Conservation (phyloP, 176 grass and related monocot species). For the Secale cereale region DNA sequence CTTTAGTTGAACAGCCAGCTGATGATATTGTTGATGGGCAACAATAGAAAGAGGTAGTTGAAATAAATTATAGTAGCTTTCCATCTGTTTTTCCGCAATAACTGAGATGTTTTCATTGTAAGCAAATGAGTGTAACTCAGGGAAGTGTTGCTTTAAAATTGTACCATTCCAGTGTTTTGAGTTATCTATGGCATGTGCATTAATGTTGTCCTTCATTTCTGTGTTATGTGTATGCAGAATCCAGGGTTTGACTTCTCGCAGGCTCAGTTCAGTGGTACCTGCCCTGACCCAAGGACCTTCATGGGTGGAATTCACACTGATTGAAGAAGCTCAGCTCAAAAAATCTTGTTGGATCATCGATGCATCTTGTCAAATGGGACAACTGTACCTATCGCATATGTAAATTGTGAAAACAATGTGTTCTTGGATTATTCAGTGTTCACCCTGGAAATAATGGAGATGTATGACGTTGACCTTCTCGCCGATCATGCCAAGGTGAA, state of each 20-base stretch:
- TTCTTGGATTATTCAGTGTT: background rate
- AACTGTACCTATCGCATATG: background rate
- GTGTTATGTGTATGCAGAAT: slow-evolving; percentile 46
- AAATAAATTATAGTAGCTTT: no score
- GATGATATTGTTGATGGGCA: no score
- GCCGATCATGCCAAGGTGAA: background rate
- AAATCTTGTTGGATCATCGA: background rate
- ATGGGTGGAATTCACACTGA: slow-evolving; percentile 73
- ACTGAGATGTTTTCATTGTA: no score
- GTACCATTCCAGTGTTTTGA: no score
- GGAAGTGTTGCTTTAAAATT: no score
- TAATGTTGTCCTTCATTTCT: background rate
- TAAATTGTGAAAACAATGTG: background rate
- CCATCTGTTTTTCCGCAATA: no score
- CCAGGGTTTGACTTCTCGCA: slow-evolving; percentile 95
- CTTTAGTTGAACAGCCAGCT: no score
- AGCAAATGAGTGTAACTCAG: no score
- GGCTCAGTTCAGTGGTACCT: slow-evolving; percentile 81
- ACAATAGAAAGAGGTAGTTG: no score
- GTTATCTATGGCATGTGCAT: slow-evolving; percentile 5
- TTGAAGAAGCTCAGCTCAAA: background rate
- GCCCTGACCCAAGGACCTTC: slow-evolving; percentile 95
- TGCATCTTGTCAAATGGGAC: background rate
- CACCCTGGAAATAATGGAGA: slow-evolving; percentile 12
- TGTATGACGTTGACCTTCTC: background rate